These are phyloP conservation scores for Kregervanrija fluxuum DNA, from an alignment of 805 yeast species.

Conservation along the genomic window DNA sequence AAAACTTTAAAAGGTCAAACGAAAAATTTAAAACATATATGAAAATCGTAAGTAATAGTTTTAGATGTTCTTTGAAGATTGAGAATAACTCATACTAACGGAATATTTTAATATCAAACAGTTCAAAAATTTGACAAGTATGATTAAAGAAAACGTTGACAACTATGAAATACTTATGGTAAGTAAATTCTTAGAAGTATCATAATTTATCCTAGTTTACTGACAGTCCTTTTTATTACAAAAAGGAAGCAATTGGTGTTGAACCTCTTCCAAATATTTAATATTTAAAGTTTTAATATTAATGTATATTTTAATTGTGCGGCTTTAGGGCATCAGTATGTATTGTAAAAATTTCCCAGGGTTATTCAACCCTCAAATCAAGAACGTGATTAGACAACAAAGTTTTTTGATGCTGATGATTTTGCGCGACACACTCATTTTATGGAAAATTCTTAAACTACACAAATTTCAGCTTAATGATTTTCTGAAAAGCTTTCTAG, in stretches of 20 bases:
- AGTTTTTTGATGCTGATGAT: no score
- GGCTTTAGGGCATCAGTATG: no score
- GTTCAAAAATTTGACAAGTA: conserved; percentile 5
- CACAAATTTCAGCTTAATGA: no score
- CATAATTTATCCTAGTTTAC: not conserved
- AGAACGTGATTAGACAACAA: no score
- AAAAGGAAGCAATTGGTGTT: conserved; percentile 5
- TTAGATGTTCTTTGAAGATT: not conserved
- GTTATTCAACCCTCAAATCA: no score
- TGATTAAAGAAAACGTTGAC: conserved; percentile 10
- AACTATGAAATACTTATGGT: conserved; percentile 9
- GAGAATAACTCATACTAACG: conserved; percentile 1
- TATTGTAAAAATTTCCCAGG: no score
- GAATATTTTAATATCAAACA: not conserved
- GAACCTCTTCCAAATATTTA: conserved; percentile 4
- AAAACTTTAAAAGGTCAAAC: not conserved
- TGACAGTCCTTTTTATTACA: no score
- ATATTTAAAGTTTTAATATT: not conserved
- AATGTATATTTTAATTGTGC: no score
- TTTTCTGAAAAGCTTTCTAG: no score
- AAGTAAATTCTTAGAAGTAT: conserved; percentile 2
- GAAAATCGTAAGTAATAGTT: conserved; percentile 2
- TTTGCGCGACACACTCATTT: no score
- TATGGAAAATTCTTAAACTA: no score
- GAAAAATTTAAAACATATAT: not conserved